phyloP scores from a whole-genome alignment of 2,329 filamentous ascomycete genomes.

The Claviceps purpurea region DNA sequence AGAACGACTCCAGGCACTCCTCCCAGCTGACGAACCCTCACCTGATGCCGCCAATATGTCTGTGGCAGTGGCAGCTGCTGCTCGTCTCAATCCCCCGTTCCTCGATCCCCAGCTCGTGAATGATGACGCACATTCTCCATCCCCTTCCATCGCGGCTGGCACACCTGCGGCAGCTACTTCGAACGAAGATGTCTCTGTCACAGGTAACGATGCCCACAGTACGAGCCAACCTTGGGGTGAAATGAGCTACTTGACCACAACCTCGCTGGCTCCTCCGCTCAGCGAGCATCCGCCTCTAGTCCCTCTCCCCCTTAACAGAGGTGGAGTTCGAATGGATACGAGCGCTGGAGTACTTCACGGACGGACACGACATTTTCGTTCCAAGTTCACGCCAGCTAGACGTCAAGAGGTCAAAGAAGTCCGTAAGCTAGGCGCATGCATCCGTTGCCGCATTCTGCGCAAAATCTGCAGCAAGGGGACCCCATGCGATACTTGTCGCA shows the following conservation, averaged over 20 bases:
- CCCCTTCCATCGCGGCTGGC: slow-evolving; percentile 13
- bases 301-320: slow-evolving; percentile 20
- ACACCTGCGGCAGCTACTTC: slow-evolving; percentile 11
- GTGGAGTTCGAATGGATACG: slow-evolving; percentile 41
- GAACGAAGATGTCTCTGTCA: slow-evolving; percentile 9
- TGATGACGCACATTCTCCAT: slow-evolving; percentile 16
- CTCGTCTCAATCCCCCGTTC: slow-evolving; percentile 39
- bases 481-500: slow-evolving; percentile 50
- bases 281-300: slow-evolving; percentile 18
- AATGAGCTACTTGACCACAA: slow-evolving; percentile 33
- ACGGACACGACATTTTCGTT: slow-evolving; percentile 38
- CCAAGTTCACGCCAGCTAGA: slow-evolving; percentile 43
- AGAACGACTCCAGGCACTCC: slow-evolving; percentile 35
- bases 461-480: slow-evolving; percentile 53
- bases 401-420: slow-evolving; percentile 53
- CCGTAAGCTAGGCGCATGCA: slow-evolving; percentile 51
- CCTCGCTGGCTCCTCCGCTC: slow-evolving; percentile 18
- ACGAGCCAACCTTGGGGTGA: slow-evolving; percentile 37
- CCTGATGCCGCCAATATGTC: slow-evolving; percentile 37
- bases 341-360: slow-evolving; percentile 29
- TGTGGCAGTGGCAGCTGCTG: slow-evolving; percentile 42
- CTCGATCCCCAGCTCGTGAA: slow-evolving; percentile 37
- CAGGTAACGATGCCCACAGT: slow-evolving; percentile 11
- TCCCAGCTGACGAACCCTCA: slow-evolving; percentile 22
- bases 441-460: slow-evolving; percentile 50